Evolutionary conservation across 495 filamentous ascomycete genomes (phyloP).

Genomic region (Neurospora africana): DNA sequence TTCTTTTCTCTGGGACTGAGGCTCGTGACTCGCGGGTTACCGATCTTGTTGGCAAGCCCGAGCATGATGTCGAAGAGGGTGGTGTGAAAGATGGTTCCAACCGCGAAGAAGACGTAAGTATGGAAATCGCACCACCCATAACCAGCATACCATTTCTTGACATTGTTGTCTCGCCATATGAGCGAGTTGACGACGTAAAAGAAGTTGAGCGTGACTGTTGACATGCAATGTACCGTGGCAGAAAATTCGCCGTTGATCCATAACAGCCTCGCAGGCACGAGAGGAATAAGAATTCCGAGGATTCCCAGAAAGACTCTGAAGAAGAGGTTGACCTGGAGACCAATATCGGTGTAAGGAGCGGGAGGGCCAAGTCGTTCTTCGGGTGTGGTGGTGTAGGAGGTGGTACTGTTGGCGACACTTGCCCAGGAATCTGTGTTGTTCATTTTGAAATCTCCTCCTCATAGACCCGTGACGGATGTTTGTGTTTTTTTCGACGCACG

Average conservation of each 20-base stretch:
- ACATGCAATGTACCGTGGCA: slow-evolving; percentile 51
- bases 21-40: slow-evolving; percentile 42
- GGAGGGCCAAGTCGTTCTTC: slow-evolving; percentile 14
- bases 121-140: slow-evolving; percentile 74
- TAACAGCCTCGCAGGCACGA: slow-evolving; percentile 46
- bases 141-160: slow-evolving; percentile 60
- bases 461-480: not conserved
- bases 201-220: slow-evolving; percentile 54
- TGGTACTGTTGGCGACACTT: not conserved
- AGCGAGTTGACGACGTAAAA: slow-evolving; percentile 66
- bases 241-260: slow-evolving; percentile 50
- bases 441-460: not conserved
- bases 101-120: slow-evolving; percentile 44
- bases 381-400: slow-evolving; percentile 14
- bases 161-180: slow-evolving; percentile 69
- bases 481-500: not conserved
- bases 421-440: not conserved
- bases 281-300: slow-evolving; percentile 45
- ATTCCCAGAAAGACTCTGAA: slow-evolving; percentile 43
- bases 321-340: slow-evolving; percentile 30
- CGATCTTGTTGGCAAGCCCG: slow-evolving; percentile 64
- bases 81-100: slow-evolving; percentile 53
- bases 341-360: slow-evolving; percentile 17
- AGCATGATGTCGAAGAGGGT: slow-evolving; percentile 63
- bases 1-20: slow-evolving; percentile 41